A percentile compares a stretch with the other conserved stretches of the same genome.
Evolutionary conservation across 805 yeast species (phyloP).

Genomic region (Saccharomycopsis vini): DNA sequence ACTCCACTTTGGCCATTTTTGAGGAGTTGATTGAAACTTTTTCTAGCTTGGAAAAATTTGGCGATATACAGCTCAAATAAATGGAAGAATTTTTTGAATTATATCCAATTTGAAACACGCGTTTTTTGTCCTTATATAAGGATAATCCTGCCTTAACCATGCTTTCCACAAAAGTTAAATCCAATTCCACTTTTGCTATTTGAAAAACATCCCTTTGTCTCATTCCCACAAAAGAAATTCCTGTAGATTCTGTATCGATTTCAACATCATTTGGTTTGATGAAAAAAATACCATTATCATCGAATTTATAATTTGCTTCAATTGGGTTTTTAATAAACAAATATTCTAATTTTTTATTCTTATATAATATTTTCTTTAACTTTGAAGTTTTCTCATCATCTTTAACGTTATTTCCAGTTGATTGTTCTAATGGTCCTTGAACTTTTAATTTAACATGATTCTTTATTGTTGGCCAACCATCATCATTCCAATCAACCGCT

Average conservation of each 20-base stretch:
- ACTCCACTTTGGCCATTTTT: not conserved
- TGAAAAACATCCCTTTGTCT: constrained; percentile 5
- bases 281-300: not conserved
- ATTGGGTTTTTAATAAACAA: constrained; percentile 12
- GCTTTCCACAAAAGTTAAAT: not conserved
- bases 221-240: constrained; percentile 9
- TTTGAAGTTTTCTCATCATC: too few relatives aligned
- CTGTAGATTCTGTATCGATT: constrained; percentile 4
- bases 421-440: not conserved
- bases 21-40: not conserved
- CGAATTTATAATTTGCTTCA: constrained; percentile 4
- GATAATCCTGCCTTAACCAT: constrained; percentile 5
- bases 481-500: constrained; percentile 9
- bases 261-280: constrained; percentile 2
- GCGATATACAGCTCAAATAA: not conserved
- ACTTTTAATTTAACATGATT: not conserved
- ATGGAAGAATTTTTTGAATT: not conserved
- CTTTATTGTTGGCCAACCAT: constrained; percentile 15
- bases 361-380: not conserved
- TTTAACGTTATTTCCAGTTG: too few relatives aligned
- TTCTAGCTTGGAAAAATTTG: not conserved
- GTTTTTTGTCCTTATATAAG: constrained; percentile 10
- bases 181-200: constrained; percentile 1
- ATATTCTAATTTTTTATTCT: not conserved
- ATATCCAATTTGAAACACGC: constrained; percentile 11